Conservation (phyloP, 2,329 filamentous ascomycete genomes). For the Tolypocladium tropicale region DNA sequence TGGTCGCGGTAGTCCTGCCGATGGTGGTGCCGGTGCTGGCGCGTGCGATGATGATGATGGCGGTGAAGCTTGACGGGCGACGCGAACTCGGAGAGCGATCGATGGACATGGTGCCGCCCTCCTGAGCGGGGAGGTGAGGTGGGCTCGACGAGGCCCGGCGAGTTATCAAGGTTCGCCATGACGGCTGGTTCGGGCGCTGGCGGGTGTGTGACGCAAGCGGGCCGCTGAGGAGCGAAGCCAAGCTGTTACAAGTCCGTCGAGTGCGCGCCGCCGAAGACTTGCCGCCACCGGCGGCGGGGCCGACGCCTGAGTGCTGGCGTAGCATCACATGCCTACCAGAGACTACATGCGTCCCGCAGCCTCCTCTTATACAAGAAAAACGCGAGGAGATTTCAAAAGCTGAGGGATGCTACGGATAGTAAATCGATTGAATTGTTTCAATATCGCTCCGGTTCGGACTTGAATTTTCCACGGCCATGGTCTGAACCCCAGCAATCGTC, state of each 20-base stretch:
- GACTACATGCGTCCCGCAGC: not conserved
- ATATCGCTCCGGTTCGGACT: not conserved
- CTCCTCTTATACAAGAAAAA: not conserved
- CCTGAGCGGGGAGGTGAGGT: slow-evolving; percentile 10
- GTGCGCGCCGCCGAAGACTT: not conserved
- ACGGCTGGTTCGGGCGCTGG: slow-evolving; percentile 1
- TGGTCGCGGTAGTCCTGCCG: slow-evolving; percentile 19
- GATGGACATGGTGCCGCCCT: slow-evolving; percentile 41
- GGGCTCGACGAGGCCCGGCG: slow-evolving; percentile 9
- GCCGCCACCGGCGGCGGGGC: not conserved
- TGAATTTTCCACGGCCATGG: not conserved
- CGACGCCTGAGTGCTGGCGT: not conserved
- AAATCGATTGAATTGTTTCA: not conserved
- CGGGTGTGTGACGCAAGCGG: slow-evolving; percentile 3
- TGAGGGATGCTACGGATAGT: not conserved
- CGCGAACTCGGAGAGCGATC: slow-evolving; percentile 45
- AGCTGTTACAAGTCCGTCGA: not conserved
- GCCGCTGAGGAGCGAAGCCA: not conserved
- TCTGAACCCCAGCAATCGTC: not conserved
- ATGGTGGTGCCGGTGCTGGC: slow-evolving; percentile 22
- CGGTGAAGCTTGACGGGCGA: slow-evolving; percentile 33
- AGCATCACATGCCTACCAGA: slow-evolving; percentile 2
- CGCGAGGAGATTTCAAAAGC: not conserved
- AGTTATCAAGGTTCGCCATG: slow-evolving; percentile 7
- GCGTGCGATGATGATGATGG: slow-evolving; percentile 15